Evolutionary conservation across 1,139 yeast species (phyloP), one percentile per base, ranked within the genome.

Genomic region (Candida tropicalis): DNA sequence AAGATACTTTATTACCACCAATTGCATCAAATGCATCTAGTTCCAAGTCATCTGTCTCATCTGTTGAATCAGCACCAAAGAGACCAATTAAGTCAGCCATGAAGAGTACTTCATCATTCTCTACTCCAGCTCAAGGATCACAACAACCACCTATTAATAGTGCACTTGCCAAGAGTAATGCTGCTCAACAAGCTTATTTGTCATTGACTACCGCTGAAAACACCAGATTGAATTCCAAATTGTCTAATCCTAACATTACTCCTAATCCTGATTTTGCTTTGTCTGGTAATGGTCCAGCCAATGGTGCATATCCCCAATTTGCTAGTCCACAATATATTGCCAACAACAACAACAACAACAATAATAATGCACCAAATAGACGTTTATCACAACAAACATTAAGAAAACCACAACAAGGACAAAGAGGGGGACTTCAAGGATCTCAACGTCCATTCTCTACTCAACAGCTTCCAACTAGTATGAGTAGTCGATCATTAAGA

Each of bases 141-240:
- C 35, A 31, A 10, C 32, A 34, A 17, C 29, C 39, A 37, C 40
- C 52, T 8, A 45, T 45, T 10, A 49, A 44, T 9, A 22, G 17
- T 15, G 42, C 46, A 18, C 35, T 40, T 23, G 39, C 36, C 40
- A 42, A 55, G 51, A 43, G 48, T 29, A 66, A 62, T 46, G 76
- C 84, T 3, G 85, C 86, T 0, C 76, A 69, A 39, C 78, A 76
- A 49, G 90, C 86, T 0, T 84, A 84, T 53, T 60, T 84, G 39
- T 81, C 88, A 0, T 63, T 84, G 43, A 76, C 90, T 1, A 85
- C 95, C 0, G 90, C 91, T 1, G 90, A 85, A 57, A 85, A 85
- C 59, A 85, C 95, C 0, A 72, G 90, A 47, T 57, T 84, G 45
- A 85, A 85, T 60, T 84, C 90, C 1, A 77, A 80, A 58, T 59